Conservation (phyloP, 2,329 filamentous ascomycete species). For the Penicillium sp. region DNA sequence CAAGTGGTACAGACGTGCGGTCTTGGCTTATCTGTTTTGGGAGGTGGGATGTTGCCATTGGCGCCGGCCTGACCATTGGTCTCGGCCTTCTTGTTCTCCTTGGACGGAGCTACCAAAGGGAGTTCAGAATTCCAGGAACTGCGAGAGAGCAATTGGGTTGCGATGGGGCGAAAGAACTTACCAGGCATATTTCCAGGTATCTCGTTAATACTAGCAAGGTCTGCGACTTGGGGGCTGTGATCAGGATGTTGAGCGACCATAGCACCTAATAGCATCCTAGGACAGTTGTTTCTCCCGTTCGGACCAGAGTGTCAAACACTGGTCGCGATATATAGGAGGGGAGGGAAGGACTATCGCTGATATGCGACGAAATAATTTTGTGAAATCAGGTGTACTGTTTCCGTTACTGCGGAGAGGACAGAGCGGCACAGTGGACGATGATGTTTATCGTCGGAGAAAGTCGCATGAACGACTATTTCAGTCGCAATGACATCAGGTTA, state of each 20-base stretch:
- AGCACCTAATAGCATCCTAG: conserved; percentile 41
- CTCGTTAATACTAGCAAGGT: conserved; percentile 48
- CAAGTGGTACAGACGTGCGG: conserved; percentile 94
- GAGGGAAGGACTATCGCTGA: conserved; percentile 6
- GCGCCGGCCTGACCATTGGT: conserved; percentile 32
- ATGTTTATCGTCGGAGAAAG: background rate
- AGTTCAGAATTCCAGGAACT: conserved; percentile 28
- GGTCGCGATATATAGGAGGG: background rate
- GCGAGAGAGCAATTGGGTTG: conserved; percentile 1
- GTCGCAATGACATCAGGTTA: conserved; percentile 31
- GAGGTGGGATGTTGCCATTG: conserved; percentile 62
- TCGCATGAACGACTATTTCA: conserved; percentile 24
- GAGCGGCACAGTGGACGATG: background rate
- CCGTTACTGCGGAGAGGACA: conserved; percentile 7
- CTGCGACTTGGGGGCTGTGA: conserved; percentile 40
- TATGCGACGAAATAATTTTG: conserved; percentile 3
- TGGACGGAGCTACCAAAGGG: conserved; percentile 26
- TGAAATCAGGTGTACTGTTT: conserved; percentile 1
- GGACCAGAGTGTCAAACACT: conserved; percentile 11
- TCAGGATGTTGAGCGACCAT: conserved; percentile 44
- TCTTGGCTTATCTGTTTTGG: conserved; percentile 96
- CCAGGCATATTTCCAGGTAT: conserved; percentile 42
- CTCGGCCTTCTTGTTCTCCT: conserved; percentile 36
- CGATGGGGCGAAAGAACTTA: conserved; percentile 30
- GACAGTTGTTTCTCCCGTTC: conserved; percentile 8